Evolutionary conservation across 768 basidiomycete species (phyloP), one percentile per base, ranked within the genome.

Genomic region (Russula dissimulans): DNA sequence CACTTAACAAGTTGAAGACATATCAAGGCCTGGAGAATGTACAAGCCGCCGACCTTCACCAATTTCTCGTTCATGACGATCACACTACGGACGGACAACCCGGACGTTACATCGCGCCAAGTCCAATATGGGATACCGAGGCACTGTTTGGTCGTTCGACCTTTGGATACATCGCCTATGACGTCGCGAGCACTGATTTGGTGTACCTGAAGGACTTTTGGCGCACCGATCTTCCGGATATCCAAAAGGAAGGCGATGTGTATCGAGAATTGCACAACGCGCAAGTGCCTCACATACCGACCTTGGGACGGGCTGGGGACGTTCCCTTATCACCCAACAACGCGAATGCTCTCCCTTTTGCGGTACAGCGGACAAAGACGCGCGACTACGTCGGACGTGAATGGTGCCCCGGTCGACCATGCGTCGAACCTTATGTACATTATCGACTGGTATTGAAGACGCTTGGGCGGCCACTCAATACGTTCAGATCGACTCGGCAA

Each of bases 121-220:
- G 38, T 12, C 14, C 56, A 9, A 26, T 48, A n/a, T 56, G 45
- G 46, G 5, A 26, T n/a, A 41, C 38, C 6, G 38, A 56, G 1
- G 2, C 47, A 31, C 56, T 48, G 4, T 41, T 56, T 14, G 56
- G 56, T 31, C 46, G 56, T 15, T 56, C 15, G 5, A 56, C 54
- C 10, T 47, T 56, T 17, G 45, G 45, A 11, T 56, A 56, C 14
- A 39, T 56, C 22, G 44, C 44, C 2, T 47, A 46, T 11, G 45
- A 56, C 12, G 22, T 56, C 36, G 8, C 18, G 17, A 38, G 1
- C 7, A 12, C 34, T 15, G 38, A 47, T 0, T 14, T 56, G 5
- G 45, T 56, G 12, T 56, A 56, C n/a, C 34, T 56, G 3, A 56
- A 56, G 17, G 54, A 55, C 18, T 55, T 34, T 11, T 55, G 54